Conservation (phyloP, 2,329 filamentous ascomycete species). For the Aspergillus aculeatinus region DNA sequence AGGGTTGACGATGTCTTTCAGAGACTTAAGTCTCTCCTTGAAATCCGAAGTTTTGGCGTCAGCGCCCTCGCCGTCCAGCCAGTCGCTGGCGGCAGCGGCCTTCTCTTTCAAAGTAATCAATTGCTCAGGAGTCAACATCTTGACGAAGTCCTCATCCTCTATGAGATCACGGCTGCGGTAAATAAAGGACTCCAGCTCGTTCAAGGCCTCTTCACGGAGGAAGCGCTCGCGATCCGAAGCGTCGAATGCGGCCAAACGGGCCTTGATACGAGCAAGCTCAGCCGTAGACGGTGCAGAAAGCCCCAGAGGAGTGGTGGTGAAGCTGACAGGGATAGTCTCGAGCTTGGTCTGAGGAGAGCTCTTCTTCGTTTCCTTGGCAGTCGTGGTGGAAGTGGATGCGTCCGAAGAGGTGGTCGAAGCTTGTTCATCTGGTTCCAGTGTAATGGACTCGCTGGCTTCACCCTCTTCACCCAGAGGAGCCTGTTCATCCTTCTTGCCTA, state of each 20-base stretch:
- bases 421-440: conserved; percentile 48
- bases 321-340: conserved; percentile 53
- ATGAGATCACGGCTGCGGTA: conserved; percentile 85
- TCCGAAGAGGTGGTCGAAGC: conserved; percentile 46
- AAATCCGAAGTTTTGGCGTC: conserved; percentile 74
- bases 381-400: conserved; percentile 51
- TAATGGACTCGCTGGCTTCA: conserved; percentile 49
- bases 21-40: conserved; percentile 70
- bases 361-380: conserved; percentile 45
- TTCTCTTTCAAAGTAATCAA: conserved; percentile 66
- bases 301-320: conserved; percentile 50
- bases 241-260: conserved; percentile 80
- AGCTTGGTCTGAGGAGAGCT: conserved; percentile 46
- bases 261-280: conserved; percentile 56
- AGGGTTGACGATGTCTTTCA: conserved; percentile 75
- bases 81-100: conserved; percentile 72
- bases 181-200: conserved; percentile 89
- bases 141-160: conserved; percentile 71
- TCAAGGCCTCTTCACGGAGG: conserved; percentile 80
- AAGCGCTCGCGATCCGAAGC: conserved; percentile 75
- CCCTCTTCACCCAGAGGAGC: conserved; percentile 64
- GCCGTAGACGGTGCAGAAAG: conserved; percentile 36
- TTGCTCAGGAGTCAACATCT: conserved; percentile 67
- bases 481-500: conserved; percentile 88
- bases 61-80: conserved; percentile 83